Evolutionary conservation across 1,284 basidiomycete species (phyloP).

Genomic region (Leccinum griseonigrum): DNA sequence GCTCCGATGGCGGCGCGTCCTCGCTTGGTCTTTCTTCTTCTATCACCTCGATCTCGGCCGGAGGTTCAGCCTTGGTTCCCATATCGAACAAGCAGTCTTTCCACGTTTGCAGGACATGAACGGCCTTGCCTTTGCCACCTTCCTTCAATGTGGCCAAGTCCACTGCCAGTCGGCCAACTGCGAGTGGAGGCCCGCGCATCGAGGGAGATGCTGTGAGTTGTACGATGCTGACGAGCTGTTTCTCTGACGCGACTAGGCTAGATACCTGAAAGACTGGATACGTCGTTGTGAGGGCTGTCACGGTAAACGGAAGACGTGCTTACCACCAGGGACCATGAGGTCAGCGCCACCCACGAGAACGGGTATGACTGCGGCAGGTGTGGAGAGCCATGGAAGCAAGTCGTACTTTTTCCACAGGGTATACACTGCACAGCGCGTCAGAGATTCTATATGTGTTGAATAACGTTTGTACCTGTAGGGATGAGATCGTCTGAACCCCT

Average conservation of each 20-base stretch:
- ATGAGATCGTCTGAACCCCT: conserved; percentile 64
- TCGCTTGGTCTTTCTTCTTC: conserved; percentile 20
- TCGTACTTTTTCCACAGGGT: conserved; percentile 71
- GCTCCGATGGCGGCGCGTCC: conserved; percentile 16
- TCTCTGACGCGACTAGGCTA: conserved; percentile 34
- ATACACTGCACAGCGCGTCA: conserved; percentile 45
- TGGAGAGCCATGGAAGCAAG: conserved; percentile 64
- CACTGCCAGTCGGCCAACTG: conserved; percentile 68
- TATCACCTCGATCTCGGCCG: conserved; percentile 37
- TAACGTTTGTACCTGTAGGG: conserved; percentile 53
- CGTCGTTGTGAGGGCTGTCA: conserved; percentile 8
- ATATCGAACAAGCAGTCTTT: conserved; percentile 71
- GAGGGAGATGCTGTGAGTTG: conserved; percentile 40
- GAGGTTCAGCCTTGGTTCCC: conserved; percentile 57
- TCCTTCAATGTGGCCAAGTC: conserved; percentile 44
- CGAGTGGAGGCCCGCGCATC: conserved; percentile 52
- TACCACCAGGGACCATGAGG: conserved; percentile 79
- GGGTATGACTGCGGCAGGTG: conserved; percentile 62
- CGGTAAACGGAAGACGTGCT: conserved; percentile 23
- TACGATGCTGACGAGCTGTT: conserved; percentile 59
- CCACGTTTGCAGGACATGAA: conserved; percentile 65
- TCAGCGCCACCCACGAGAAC: conserved; percentile 70
- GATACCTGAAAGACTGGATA: conserved; percentile 56
- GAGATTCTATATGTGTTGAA: background rate
- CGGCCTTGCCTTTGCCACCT: conserved; percentile 70